Evolutionary conservation across 257 asterid genomes (phyloP).

Genomic region (Solanum gandarillasii): DNA sequence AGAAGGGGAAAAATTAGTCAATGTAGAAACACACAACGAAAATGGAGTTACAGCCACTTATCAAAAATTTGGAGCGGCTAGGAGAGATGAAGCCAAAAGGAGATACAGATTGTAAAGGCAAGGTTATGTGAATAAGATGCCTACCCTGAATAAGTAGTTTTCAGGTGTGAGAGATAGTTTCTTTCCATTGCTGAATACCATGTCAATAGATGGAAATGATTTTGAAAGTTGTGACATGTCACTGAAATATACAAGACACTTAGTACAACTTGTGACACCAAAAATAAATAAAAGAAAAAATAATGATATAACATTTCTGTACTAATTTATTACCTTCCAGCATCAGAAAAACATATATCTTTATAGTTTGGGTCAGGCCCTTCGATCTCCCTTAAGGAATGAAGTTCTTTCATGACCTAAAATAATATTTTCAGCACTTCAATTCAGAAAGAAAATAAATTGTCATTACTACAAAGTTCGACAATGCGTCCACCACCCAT

Average conservation of each 20-base stretch:
- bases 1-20: not conserved
- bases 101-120: not conserved
- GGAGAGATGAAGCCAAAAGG: not conserved
- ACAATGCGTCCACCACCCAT: not conserved
- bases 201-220: slow-evolving; percentile 72
- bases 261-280: not conserved
- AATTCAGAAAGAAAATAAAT: not conserved
- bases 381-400: slow-evolving; percentile 56
- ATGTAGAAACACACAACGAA: slow-evolving; percentile 1
- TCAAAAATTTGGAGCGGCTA: not conserved
- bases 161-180: slow-evolving; percentile 81
- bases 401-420: slow-evolving; percentile 60
- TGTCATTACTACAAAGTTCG: not conserved
- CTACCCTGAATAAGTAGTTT: slow-evolving; percentile 89
- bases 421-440: slow-evolving; percentile 9
- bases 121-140: slow-evolving; percentile 4
- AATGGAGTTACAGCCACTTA: not conserved
- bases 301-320: not conserved
- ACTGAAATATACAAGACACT: slow-evolving; percentile 31
- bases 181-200: slow-evolving; percentile 75
- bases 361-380: slow-evolving; percentile 91
- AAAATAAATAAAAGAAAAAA: not conserved
- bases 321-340: slow-evolving; percentile 61
- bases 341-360: slow-evolving; percentile 92
- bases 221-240: slow-evolving; percentile 56